phyloP scores from a whole-genome alignment of 495 filamentous ascomycete genomes.

The Trichoderma virens region DNA sequence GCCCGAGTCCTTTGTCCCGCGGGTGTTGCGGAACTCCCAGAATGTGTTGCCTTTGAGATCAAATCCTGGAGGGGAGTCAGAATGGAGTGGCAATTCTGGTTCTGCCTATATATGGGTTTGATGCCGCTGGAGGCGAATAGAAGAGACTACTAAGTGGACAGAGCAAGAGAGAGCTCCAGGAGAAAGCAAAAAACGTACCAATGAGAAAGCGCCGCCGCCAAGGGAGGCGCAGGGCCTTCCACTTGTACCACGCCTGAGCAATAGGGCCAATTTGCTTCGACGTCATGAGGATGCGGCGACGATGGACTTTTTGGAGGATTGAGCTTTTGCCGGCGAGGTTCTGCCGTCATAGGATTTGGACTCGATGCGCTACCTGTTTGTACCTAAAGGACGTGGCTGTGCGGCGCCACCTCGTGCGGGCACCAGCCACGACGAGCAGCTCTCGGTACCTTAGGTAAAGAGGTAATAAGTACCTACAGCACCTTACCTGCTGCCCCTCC shows the following conservation, averaged over 20 bases:
- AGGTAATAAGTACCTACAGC: no score
- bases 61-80: conserved; percentile 45
- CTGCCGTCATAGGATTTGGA: not conserved
- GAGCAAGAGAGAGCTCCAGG: no score
- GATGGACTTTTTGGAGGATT: not conserved
- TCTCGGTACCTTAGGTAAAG: not conserved
- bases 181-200: conserved; percentile 44
- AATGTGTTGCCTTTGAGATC: conserved; percentile 88
- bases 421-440: not conserved
- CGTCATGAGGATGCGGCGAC: not conserved
- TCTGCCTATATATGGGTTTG: not conserved
- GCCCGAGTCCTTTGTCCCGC: conserved; percentile 37
- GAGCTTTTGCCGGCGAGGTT: no score
- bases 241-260: conserved; percentile 61
- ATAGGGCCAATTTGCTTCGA: conserved; percentile 30
- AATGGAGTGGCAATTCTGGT: not conserved
- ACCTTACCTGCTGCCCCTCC: no score
- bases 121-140: no score
- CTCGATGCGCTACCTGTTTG: not conserved
- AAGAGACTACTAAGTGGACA: no score
- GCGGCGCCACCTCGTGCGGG: not conserved
- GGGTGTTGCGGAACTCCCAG: conserved; percentile 74
- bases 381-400: not conserved
- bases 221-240: conserved; percentile 76
- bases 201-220: conserved; percentile 79